Percentiles rank a stretch among this genome's conserved stretches.
Conservation (phyloP, 768 basidiomycete species). For the Leccinellum albellum region DNA sequence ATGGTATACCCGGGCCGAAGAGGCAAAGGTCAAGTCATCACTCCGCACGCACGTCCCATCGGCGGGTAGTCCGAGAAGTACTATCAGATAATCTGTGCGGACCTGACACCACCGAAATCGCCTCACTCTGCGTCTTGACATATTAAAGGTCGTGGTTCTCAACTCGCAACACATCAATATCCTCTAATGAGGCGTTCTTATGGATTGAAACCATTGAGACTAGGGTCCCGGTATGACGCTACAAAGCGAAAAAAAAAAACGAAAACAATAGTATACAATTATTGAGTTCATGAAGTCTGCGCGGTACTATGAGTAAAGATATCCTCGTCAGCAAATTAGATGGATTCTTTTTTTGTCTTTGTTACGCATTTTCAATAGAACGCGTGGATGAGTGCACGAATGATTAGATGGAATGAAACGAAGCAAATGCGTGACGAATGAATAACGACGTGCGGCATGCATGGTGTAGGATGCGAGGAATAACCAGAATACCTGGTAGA, state of each 20-base stretch:
- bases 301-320: background rate
- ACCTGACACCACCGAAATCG: too few relatives aligned
- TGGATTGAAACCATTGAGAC: background rate
- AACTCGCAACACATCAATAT: too few relatives aligned
- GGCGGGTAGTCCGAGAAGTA: too few relatives aligned
- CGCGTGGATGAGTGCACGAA: background rate
- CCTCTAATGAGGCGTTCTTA: too few relatives aligned
- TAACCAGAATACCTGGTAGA: background rate
- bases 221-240: conserved; percentile 8
- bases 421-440: background rate
- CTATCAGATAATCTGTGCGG: too few relatives aligned
- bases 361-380: background rate
- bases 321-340: background rate
- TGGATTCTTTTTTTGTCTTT: background rate
- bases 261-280: background rate
- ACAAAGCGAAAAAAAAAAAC: background rate
- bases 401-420: background rate
- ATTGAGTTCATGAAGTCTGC: background rate
- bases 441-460: background rate
- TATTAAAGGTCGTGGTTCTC: too few relatives aligned
- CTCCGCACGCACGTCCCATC: too few relatives aligned
- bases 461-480: background rate
- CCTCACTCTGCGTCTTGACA: too few relatives aligned
- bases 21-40: too few relatives aligned
- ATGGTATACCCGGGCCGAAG: too few relatives aligned